A percentile compares a stretch with the other conserved stretches of the same genome.
These are phyloP conservation scores for Dichomitus squalens DNA, from an alignment of 1,284 basidiomycete genomes.

Conservation along the genomic window DNA sequence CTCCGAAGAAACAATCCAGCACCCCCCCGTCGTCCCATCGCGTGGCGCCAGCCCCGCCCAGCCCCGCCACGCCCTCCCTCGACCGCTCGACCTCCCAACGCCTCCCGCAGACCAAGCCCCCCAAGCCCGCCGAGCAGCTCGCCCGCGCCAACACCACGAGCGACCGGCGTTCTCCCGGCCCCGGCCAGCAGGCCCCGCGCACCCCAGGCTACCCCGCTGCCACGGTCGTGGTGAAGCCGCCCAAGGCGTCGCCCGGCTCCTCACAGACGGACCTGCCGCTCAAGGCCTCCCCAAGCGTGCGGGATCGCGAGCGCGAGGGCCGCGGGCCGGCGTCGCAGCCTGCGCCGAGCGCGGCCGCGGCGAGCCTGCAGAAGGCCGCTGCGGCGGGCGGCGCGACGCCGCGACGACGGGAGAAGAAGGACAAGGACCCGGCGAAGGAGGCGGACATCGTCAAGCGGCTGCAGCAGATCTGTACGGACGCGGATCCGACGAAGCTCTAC, in stretches of 20 bases:
- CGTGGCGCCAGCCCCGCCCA: conserved; percentile 68
- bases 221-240: conserved; percentile 31
- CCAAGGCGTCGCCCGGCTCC: conserved; percentile 53
- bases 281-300: conserved; percentile 37
- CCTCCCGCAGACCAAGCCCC: conserved; percentile 51
- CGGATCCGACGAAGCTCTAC: conserved; percentile 94
- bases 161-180: conserved; percentile 46
- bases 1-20: conserved; percentile 56
- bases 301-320: conserved; percentile 22
- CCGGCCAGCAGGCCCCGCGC: conserved; percentile 26
- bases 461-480: conserved; percentile 95
- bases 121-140: conserved; percentile 53
- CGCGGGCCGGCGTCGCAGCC: conserved; percentile 25
- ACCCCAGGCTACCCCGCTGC: conserved; percentile 20
- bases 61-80: conserved; percentile 57
- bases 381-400: conserved; percentile 72
- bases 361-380: conserved; percentile 58
- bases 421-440: conserved; percentile 79
- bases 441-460: conserved; percentile 91
- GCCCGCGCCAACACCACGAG: conserved; percentile 69
- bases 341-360: conserved; percentile 55
- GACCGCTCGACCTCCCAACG: conserved; percentile 81
- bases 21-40: conserved; percentile 51
- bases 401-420: conserved; percentile 84
- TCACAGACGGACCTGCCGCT: conserved; percentile 56